Conservation (phyloP, 2,329 filamentous ascomycete genomes). For the Diaporthe humulicola region DNA sequence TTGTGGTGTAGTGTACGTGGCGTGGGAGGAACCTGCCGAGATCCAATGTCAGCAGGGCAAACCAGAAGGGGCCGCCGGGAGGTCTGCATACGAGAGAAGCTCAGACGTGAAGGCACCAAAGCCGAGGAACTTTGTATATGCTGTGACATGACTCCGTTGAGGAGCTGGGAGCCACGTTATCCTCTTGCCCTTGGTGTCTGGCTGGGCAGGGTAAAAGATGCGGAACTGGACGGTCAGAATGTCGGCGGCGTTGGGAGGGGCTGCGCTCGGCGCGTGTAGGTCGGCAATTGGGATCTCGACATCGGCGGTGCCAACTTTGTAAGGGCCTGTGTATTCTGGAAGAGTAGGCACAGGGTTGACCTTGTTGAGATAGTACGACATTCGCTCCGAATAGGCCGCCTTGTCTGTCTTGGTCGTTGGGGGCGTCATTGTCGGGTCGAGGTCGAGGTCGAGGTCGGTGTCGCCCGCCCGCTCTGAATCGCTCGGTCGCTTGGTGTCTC, state of each 20-base stretch:
- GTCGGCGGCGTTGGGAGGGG: constrained; percentile 65
- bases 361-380: constrained; percentile 63
- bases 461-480: not conserved
- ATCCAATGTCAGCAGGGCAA: constrained; percentile 16
- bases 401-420: constrained; percentile 33
- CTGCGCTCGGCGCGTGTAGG: constrained; percentile 65
- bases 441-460: not conserved
- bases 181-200: constrained; percentile 65
- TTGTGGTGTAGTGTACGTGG: constrained; percentile 79
- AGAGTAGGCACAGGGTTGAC: constrained; percentile 80
- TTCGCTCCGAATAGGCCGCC: constrained; percentile 47
- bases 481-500: too few relatives aligned
- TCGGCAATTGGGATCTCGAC: constrained; percentile 81
- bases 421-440: constrained; percentile 26
- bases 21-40: constrained; percentile 72
- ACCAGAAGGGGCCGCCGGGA: too few relatives aligned
- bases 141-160: constrained; percentile 79
- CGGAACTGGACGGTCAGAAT: constrained; percentile 84
- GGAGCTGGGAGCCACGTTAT: constrained; percentile 85
- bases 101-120: constrained; percentile 70
- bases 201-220: constrained; percentile 81
- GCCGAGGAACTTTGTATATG: constrained; percentile 83
- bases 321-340: constrained; percentile 81
- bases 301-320: constrained; percentile 84
- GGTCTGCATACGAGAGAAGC: constrained; percentile 68